These are phyloP conservation scores for Pythium coloratum DNA, from an alignment of 352 stramenopile species.

Conservation along the genomic window DNA sequence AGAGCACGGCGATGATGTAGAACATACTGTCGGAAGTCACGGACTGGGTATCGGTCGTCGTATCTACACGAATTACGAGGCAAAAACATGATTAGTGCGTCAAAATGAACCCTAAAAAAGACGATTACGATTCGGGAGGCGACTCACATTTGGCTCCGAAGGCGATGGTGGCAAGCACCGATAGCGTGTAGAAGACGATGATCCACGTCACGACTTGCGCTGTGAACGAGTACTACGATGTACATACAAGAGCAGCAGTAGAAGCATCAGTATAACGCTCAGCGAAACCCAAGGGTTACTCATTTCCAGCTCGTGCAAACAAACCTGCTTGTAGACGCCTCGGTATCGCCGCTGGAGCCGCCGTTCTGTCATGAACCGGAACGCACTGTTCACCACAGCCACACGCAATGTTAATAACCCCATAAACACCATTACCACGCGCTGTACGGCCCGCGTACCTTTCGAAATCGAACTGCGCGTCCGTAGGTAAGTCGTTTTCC, in stretches of 20 bases:
- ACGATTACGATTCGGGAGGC: not conserved
- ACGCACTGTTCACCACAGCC: constrained; percentile 25
- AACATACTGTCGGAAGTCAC: constrained; percentile 50
- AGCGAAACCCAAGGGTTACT: too few relatives aligned
- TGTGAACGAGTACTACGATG: constrained; percentile 35
- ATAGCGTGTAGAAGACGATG: constrained; percentile 39
- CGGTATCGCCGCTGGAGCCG: constrained; percentile 39
- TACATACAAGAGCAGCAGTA: too few relatives aligned
- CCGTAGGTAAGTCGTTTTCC: not conserved
- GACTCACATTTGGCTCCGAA: constrained; percentile 32
- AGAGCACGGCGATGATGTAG: constrained; percentile 41
- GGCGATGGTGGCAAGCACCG: constrained; percentile 35
- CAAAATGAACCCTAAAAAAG: not conserved
- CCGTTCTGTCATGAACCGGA: constrained; percentile 38
- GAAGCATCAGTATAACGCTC: not conserved
- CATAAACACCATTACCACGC: not conserved
- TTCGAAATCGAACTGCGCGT: constrained; percentile 45
- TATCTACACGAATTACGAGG: not conserved
- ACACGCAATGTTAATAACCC: too few relatives aligned
- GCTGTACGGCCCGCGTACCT: constrained; percentile 19
- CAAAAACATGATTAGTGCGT: not conserved
- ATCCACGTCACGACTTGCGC: constrained; percentile 37
- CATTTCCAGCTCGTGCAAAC: not conserved
- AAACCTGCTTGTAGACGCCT: constrained; percentile 42
- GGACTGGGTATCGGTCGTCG: constrained; percentile 14